Conservation (phyloP, 2,329 filamentous ascomycete species). For the Macrophomina phaseolina region DNA sequence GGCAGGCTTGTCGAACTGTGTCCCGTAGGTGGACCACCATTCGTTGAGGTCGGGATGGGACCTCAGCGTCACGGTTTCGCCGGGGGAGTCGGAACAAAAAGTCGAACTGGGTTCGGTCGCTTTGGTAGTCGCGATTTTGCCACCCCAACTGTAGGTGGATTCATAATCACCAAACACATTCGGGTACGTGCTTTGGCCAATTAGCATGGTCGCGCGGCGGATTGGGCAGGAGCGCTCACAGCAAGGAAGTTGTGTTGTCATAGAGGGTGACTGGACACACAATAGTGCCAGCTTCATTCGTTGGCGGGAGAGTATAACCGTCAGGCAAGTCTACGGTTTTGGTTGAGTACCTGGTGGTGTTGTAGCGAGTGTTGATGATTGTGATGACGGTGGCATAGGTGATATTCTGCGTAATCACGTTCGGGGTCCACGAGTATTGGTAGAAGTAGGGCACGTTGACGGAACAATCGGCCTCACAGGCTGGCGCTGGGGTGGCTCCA, state of each 20-base stretch:
- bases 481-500: not conserved
- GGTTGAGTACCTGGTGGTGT: slow-evolving; percentile 17
- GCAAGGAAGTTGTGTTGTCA: not conserved
- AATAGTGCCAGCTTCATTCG: slow-evolving; percentile 6
- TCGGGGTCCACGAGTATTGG: not conserved
- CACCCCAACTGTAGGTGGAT: not conserved
- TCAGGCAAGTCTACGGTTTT: slow-evolving; percentile 7
- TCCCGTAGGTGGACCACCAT: not conserved
- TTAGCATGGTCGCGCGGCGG: not conserved
- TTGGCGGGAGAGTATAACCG: not conserved
- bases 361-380: slow-evolving; percentile 18
- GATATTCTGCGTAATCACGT: slow-evolving; percentile 1
- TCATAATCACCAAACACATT: not conserved
- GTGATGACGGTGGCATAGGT: slow-evolving; percentile 19
- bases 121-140: not conserved
- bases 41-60: slow-evolving; percentile 13
- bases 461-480: not conserved
- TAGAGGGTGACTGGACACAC: not conserved
- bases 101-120: not conserved
- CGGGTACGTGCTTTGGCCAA: not conserved
- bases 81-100: not conserved
- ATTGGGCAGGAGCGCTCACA: not conserved
- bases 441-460: not conserved
- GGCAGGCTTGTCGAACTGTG: not conserved
- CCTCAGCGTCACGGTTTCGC: not conserved